phyloP scores from a whole-genome alignment of 768 basidiomycete genomes.

The Coprinellus micaceus region DNA sequence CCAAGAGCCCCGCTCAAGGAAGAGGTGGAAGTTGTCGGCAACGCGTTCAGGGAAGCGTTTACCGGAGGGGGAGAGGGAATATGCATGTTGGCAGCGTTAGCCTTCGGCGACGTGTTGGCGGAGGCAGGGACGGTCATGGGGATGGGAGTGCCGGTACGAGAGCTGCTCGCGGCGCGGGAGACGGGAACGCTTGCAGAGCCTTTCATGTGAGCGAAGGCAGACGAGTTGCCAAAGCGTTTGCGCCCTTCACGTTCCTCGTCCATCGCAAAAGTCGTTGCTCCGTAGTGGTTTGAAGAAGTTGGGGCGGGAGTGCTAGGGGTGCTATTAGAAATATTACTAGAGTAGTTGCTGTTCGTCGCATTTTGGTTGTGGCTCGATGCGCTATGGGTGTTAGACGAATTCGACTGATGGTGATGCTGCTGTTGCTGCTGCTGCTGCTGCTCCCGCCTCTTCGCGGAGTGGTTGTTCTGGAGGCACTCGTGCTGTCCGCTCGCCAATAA shows the following conservation, averaged over 20 bases:
- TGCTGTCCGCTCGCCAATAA: conserved; percentile 75
- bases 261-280: neutral
- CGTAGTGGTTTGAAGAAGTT: neutral
- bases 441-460: conserved; percentile 12
- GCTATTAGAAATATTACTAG: neutral
- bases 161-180: conserved; percentile 31
- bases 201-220: conserved; percentile 8
- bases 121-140: conserved; percentile 16
- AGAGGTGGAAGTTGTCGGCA: neutral
- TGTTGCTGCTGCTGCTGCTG: conserved; percentile 14
- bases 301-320: neutral
- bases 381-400: neutral
- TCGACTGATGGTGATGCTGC: neutral
- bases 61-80: conserved; percentile 1
- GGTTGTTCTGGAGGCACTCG: conserved; percentile 31
- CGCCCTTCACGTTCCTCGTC: conserved; percentile 15
- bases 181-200: conserved; percentile 35
- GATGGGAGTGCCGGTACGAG: conserved; percentile 34
- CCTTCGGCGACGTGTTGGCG: conserved; percentile 10
- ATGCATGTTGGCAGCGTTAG: neutral
- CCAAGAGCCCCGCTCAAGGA: conserved; percentile 4
- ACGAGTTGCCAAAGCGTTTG: conserved; percentile 12
- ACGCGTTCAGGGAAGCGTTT: neutral
- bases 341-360: conserved; percentile 2
- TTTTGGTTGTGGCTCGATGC: neutral